Evolutionary conservation across 2,329 filamentous ascomycete genomes (phyloP).

Genomic region (Fusarium tupiense): DNA sequence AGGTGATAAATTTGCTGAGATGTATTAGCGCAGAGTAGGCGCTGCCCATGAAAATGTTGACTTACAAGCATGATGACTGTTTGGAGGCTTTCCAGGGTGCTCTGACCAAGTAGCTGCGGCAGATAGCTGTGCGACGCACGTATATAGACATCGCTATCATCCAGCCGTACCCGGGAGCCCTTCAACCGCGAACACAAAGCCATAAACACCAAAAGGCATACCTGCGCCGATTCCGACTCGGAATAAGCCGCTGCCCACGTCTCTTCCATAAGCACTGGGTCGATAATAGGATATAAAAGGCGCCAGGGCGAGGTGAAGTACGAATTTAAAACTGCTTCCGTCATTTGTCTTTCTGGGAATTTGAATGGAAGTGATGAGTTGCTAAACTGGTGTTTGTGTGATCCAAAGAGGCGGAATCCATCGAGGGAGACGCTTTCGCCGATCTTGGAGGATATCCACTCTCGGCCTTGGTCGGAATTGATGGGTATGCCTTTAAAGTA

Average conservation of each 20-base stretch:
- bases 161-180: fast-evolving
- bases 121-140: background rate
- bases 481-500: conserved; percentile 1
- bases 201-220: background rate
- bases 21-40: fast-evolving
- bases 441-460: background rate
- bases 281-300: background rate
- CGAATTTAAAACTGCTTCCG: background rate
- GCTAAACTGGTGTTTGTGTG: background rate
- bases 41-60: fast-evolving
- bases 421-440: background rate
- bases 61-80: background rate
- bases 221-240: background rate
- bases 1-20: background rate
- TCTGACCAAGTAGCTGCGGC: fast-evolving
- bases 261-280: background rate
- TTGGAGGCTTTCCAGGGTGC: background rate
- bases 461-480: background rate
- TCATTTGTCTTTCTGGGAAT: background rate
- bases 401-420: background rate
- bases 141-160: background rate
- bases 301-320: background rate
- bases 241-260: background rate
- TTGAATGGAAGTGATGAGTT: background rate
- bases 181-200: background rate